These are phyloP conservation scores for Biancaea sappan DNA, from an alignment of 306 rosid genomes.

Conservation along the genomic window DNA sequence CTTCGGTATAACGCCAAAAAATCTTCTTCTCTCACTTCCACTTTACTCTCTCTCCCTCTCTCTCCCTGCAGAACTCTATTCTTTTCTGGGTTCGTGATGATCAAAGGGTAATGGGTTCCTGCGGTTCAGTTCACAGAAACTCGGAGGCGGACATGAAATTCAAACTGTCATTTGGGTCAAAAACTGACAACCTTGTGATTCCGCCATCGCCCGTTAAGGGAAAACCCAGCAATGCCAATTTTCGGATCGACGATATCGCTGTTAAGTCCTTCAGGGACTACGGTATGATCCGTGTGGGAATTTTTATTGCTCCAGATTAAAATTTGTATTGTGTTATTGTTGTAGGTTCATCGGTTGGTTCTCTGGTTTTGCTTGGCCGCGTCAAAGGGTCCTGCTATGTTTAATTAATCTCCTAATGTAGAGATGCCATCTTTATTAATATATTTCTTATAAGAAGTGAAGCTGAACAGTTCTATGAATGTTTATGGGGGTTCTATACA, in stretches of 20 bases:
- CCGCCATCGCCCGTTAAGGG: conserved; percentile 69
- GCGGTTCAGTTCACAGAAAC: conserved; percentile 59
- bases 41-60: conserved; percentile 35
- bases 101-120: conserved; percentile 68
- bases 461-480: not conserved
- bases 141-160: conserved; percentile 61
- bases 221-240: conserved; percentile 42
- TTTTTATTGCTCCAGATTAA: not conserved
- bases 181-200: conserved; percentile 52
- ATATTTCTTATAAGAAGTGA: not conserved
- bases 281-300: conserved; percentile 36
- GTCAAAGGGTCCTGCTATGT: not conserved
- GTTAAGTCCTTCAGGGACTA: conserved; percentile 42
- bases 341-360: conserved; percentile 1
- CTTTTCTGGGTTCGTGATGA: conserved; percentile 31
- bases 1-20: conserved; percentile 59
- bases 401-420: not conserved
- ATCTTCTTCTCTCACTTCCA: conserved; percentile 36
- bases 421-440: not conserved
- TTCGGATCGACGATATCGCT: conserved; percentile 42
- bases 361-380: not conserved
- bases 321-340: not conserved
- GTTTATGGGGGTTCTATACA: conserved; percentile 28
- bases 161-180: conserved; percentile 52
- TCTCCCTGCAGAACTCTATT: conserved; percentile 31